Conservation (phyloP, 192 early-diverging fungal species). For the Coemansia sp. region DNA sequence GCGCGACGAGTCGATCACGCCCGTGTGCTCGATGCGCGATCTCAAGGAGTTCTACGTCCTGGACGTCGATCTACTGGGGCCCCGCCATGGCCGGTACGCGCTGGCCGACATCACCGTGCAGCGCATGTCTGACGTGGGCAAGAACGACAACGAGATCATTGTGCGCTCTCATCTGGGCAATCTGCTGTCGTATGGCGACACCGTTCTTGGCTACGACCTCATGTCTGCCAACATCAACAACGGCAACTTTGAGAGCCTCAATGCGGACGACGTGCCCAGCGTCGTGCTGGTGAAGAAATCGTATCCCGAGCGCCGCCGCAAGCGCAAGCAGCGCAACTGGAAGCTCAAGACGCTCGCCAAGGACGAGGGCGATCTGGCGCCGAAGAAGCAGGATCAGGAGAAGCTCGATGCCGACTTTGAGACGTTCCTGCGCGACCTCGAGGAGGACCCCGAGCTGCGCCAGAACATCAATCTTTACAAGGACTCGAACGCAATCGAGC, state of each 20-base stretch:
- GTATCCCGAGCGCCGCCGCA: slow-evolving; percentile 85
- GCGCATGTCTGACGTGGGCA: slow-evolving; percentile 70
- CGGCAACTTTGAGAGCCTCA: slow-evolving; percentile 69
- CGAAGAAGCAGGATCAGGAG: slow-evolving; percentile 72
- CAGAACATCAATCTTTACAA: slow-evolving; percentile 95
- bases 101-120: slow-evolving; percentile 88
- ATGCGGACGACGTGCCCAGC: slow-evolving; percentile 71
- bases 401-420: slow-evolving; percentile 88
- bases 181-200: slow-evolving; percentile 88
- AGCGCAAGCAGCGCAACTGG: slow-evolving; percentile 85
- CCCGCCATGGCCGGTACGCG: slow-evolving; percentile 68
- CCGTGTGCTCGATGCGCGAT: slow-evolving; percentile 74
- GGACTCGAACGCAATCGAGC: slow-evolving; percentile 15
- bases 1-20: slow-evolving; percentile 69
- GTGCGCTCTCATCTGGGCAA: slow-evolving; percentile 89
- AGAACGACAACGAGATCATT: slow-evolving; percentile 82
- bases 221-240: slow-evolving; percentile 89
- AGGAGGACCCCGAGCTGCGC: slow-evolving; percentile 96
- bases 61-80: slow-evolving; percentile 83
- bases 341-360: slow-evolving; percentile 83
- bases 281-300: slow-evolving; percentile 90
- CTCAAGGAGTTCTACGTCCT: slow-evolving; percentile 93
- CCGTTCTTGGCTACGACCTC: slow-evolving; percentile 88
- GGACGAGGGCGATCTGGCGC: slow-evolving; percentile 81
- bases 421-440: slow-evolving; percentile 94